Base-by-base conservation (phyloP, 208 protist species). In the Acanthamoeba polyphaga region DNA sequence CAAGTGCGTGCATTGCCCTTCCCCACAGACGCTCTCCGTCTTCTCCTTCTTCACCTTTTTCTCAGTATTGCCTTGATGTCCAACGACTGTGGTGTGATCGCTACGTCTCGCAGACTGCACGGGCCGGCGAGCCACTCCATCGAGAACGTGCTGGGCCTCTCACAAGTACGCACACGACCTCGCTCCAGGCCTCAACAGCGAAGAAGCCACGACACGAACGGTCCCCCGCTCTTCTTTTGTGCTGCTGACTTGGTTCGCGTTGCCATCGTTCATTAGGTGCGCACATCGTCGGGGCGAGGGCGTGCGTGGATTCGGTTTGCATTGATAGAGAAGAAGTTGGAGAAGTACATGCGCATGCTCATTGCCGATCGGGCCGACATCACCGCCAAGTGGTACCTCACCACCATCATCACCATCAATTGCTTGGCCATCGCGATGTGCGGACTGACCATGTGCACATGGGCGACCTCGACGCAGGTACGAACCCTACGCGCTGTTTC, bases 251-350 rank as follows among this genome's bases (percentile, higher is more conserved):
- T 27, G 3, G 6, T 27, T 3, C 13, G 13, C 3, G 19, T 9
- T 7, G 22, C 27, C 58, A 0, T 62, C 58, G 43, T 46, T 46
- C 68, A 27, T 24, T 0, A 90, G 51, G 84, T 90, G 84, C 51
- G 58, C 55, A 70, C 84, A 24, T n/a, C 84, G 27, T 49, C 58
- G 12, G 84, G 84, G 5, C 51, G 84, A 17, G 84, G 84, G 0
- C 84, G 84, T 27, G 84, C 84, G 2, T 90, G 84, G 84, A 90
- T 90, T 49, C 53, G 84, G 9, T 90, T 90, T 49, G 84, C 84
- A 9, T 19, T 90, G 55, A 90, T 90, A 22, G 84, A 90, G 8
- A 90, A 90, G 58, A 90, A 90, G 55, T 34, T 90, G n/a, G 55
- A 90, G 55, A 68, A 90, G 32, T 90, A 90, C 84, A 62, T 90